These are phyloP conservation scores for Hypholoma sublateritium DNA, from an alignment of 768 basidiomycete genomes.

Conservation along the genomic window DNA sequence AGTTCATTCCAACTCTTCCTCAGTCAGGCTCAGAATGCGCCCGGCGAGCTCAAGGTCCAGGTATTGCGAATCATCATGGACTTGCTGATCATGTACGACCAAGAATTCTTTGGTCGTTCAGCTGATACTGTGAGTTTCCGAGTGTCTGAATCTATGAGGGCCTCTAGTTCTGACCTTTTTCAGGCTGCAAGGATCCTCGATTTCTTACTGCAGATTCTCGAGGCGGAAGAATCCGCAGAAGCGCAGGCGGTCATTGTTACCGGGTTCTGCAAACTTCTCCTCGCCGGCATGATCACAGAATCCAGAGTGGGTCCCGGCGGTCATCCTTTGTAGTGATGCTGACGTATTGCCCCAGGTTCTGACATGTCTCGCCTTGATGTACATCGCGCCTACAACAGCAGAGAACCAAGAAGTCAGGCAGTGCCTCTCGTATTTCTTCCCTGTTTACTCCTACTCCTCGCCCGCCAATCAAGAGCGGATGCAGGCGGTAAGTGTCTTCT, in stretches of 20 bases:
- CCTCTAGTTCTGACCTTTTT: not conserved
- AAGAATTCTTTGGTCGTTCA: conserved; percentile 62
- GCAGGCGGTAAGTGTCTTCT: conserved; percentile 36
- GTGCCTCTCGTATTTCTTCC: conserved; percentile 95
- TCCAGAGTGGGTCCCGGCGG: conserved; percentile 50
- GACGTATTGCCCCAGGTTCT: conserved; percentile 29
- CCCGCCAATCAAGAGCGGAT: conserved; percentile 72
- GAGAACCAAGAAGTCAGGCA: conserved; percentile 87
- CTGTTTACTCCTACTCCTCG: conserved; percentile 89
- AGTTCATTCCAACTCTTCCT: conserved; percentile 78
- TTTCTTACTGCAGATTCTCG: conserved; percentile 48
- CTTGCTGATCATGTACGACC: conserved; percentile 85
- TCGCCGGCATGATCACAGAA: conserved; percentile 83
- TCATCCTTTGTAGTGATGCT: not conserved
- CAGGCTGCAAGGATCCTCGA: conserved; percentile 43
- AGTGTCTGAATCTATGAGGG: not conserved
- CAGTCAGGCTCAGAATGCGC: conserved; percentile 73
- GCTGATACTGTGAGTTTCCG: conserved; percentile 39
- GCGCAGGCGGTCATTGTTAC: conserved; percentile 79
- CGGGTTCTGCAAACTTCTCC: conserved; percentile 86
- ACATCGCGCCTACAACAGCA: conserved; percentile 83
- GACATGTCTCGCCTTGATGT: conserved; percentile 50
- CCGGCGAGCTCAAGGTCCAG: conserved; percentile 73
- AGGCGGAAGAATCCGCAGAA: conserved; percentile 68
- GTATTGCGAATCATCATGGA: conserved; percentile 89